Base-by-base conservation (phyloP, 306 rosid genomes). In the Sindora glabra region DNA sequence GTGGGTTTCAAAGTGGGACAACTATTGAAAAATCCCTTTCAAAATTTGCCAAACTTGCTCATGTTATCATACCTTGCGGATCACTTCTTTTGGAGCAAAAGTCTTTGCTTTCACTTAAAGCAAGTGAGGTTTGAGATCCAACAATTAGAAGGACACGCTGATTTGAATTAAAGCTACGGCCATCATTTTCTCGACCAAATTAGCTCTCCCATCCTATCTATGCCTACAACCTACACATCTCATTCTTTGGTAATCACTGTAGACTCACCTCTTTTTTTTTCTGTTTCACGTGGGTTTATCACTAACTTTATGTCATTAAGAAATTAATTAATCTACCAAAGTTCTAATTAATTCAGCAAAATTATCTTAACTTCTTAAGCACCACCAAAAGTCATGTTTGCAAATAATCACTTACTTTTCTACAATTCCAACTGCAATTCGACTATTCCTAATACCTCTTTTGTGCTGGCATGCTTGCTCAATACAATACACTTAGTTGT, bases 61-160 rank as follows among this genome's bases (percentile, higher is more conserved):
- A n/a, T n/a, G 57, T 39, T 61, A 57, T 21, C 65, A 59, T 56
- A 52, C 51, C 85, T 73, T 83, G 58, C 23, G 42, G 62, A 23
- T 32, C 87, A 81, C 88, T 81, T 74, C 61, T 64, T 74, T 61
- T 74, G 61, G 62, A 48, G 41, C 58, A 57, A 59, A 74, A 36
- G 72, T 37, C 23, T 16, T 83, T 74, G 88, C 95, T 86, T 83
- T 79, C 59, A 73, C 73, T 79, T 71, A 81, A 86, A 86, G 95
- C 78, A 59, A 45, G 70, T 14, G 62, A 64, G 48, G 67, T 68
- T 53, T 73, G 81, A 65, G 76, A 68, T 32, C 68, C 37, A 53
- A 64, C 21, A 13, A 63, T 70, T 64, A 32, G 59, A 53, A 67
- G n/a, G n/a, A n/a, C n/a, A 14, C 32, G 26, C 48, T 67, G 66